Evolutionary conservation across 2,329 filamentous ascomycete species (phyloP), one percentile per base, ranked within the genome.

Genomic region (Ophiostoma perfectum): DNA sequence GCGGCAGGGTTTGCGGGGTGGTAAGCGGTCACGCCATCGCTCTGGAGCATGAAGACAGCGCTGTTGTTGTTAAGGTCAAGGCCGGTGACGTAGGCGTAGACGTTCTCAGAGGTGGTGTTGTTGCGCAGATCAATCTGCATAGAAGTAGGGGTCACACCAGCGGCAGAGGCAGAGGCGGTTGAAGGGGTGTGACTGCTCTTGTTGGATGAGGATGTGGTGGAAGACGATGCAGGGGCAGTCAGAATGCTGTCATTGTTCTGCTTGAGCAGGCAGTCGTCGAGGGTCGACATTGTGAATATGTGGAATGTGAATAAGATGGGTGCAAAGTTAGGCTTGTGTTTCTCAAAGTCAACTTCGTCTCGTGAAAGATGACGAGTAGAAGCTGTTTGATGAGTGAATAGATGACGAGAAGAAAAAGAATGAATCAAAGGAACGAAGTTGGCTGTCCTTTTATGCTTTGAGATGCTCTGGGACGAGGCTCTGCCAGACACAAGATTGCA

Each of bases 1-100:
- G 76, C 73, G 0, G 80, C 74, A 0, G 89, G 89, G 5, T 86
- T 88, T 0, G 77, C 74, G 0, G 90, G 90, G 71, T 84, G 88
- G 78, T 90, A 90, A 4, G 85, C 78, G 5, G 86, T 89, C 67
- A 79, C 78, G 64, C 90, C 90, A 74, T 93, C 89, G 14, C 88
- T 79, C 72, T 84, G 80, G 39, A 93, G 80, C 60, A 93, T 80
- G 70, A 88, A 83, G 27, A 88, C 80, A 14, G 81, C 81, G 73
- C 86, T 85, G 75, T 84, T 82, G 18, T 84, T 84, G 75, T 87
- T 82, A 62, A 88, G 75, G 44, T 87, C 86, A 18, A 82, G 80
- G 27, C 90, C 90, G 1, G 88, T 93, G 74, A 95, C 84, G 76
- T 91, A 90, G 27, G 87, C 90, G 73, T 86, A 92, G 60, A 87